Evolutionary conservation across 441 rosid species (phyloP).

Genomic region (Adansonia rubrostipa): DNA sequence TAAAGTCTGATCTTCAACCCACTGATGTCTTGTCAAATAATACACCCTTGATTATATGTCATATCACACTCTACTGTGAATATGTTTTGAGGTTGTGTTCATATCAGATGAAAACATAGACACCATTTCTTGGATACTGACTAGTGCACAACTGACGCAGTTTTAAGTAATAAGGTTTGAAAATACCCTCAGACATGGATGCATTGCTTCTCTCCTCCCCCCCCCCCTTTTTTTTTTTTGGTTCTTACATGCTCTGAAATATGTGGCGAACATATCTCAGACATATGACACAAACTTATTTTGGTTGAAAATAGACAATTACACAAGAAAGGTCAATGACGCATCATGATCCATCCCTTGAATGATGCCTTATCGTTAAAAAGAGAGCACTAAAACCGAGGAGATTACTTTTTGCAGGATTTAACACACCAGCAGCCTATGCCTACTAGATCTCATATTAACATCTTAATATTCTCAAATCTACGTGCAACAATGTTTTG

Average conservation of each 20-base stretch:
- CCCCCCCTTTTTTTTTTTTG: background rate
- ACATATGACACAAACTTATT: constrained; percentile 12
- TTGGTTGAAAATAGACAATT: background rate
- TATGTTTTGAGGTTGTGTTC: constrained; percentile 2
- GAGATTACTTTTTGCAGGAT: background rate
- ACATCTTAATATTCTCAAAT: constrained; percentile 5
- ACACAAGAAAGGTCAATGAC: background rate
- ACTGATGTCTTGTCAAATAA: background rate
- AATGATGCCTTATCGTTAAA: constrained; percentile 1
- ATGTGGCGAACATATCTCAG: background rate
- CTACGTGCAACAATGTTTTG: background rate
- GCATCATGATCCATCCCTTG: background rate
- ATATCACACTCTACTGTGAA: background rate
- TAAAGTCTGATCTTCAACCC: background rate
- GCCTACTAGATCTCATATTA: constrained; percentile 8
- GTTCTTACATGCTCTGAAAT: constrained; percentile 12
- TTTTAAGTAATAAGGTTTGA: constrained; percentile 5
- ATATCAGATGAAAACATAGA: constrained; percentile 15
- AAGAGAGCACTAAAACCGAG: background rate
- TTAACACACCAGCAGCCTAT: background rate
- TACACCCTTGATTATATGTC: background rate
- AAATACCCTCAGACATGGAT: background rate
- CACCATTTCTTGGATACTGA: background rate
- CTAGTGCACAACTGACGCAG: constrained; percentile 2
- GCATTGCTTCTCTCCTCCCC: background rate